Evolutionary conservation across 768 basidiomycete genomes (phyloP), one percentile per base, ranked within the genome.

Genomic region (Tephrocybe rancida): DNA sequence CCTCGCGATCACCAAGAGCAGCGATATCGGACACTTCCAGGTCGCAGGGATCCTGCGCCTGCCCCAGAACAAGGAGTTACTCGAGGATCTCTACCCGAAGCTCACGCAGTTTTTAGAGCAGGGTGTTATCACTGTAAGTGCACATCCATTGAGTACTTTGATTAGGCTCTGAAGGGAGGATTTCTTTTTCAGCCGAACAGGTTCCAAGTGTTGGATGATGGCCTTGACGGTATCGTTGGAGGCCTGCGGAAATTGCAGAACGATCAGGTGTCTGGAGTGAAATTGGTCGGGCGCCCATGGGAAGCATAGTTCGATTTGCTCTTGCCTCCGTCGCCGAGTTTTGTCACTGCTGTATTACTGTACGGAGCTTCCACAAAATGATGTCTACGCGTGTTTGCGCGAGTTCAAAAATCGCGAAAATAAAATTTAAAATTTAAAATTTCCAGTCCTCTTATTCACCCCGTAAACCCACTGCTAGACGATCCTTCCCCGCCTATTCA

Each of bases 251-350:
- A 62, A 52, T 30, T 80, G 61, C 63, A 60, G 61, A 55, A 54
- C 0, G 66, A 71, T 13, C 47, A 72, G 50, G 66, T 79, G 30
- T 77, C 74, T 25, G 79, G 71, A 5, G 60, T 53, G 11, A 81
- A 81, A 60, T 59, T 81, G 18, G 67, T 81, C 8, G 73, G 50
- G 1, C 69, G 62, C 45, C 77, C 76, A 13, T 69, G 69, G 52
- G 73, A 78, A 30, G 70, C 69, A 21, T 32, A 30, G 30, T 6
- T 13, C 6, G 13, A 32, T 6, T 32, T 32, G n/a, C n/a, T n/a
- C n/a, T n/a, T n/a, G n/a, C n/a, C n/a, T n/a, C n/a, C n/a, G n/a
- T n/a, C n/a, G n/a, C n/a, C n/a, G n/a, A n/a, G n/a, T n/a, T n/a
- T n/a, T n/a, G n/a, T n/a, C n/a, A n/a, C n/a, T n/a, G n/a, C n/a